Conservation (phyloP, 2,329 filamentous ascomycete species). For the Sporothrix schenckii region DNA sequence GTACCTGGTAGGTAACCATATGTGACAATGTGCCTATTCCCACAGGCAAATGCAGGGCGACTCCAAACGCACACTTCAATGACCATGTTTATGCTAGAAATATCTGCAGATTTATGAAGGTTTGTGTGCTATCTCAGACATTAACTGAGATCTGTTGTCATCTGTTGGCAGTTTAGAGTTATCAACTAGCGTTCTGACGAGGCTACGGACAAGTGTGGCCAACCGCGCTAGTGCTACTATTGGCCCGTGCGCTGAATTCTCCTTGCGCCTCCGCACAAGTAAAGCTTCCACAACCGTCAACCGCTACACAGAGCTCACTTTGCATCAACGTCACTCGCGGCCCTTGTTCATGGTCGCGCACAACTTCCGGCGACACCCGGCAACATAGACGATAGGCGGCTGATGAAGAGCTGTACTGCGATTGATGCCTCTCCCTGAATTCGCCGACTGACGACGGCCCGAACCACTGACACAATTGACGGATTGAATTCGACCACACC, state of each 20-base stretch:
- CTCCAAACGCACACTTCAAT: too few species aligned
- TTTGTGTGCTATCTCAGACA: too few species aligned
- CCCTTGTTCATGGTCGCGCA: neutral
- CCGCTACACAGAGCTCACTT: neutral
- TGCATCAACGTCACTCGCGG: conserved; percentile 9
- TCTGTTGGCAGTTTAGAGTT: too few species aligned
- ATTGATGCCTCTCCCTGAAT: neutral
- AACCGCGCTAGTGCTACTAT: conserved; percentile 1
- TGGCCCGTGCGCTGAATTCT: conserved; percentile 18
- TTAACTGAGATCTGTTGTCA: neutral
- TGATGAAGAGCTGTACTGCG: neutral
- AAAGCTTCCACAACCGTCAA: neutral
- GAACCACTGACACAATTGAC: neutral
- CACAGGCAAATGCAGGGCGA: too few species aligned
- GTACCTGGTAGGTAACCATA: too few species aligned
- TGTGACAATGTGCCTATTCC: too few species aligned
- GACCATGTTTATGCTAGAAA: too few species aligned
- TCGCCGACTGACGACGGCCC: neutral
- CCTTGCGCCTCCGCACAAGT: neutral
- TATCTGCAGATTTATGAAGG: too few species aligned
- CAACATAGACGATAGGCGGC: neutral
- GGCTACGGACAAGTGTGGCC: neutral
- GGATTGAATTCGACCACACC: neutral
- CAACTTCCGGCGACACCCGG: neutral
- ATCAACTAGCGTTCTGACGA: neutral